Percentiles rank a stretch among this genome's conserved stretches.
Evolutionary conservation across 345 rosid species (phyloP).

Genomic region (Syzygium aqueum): DNA sequence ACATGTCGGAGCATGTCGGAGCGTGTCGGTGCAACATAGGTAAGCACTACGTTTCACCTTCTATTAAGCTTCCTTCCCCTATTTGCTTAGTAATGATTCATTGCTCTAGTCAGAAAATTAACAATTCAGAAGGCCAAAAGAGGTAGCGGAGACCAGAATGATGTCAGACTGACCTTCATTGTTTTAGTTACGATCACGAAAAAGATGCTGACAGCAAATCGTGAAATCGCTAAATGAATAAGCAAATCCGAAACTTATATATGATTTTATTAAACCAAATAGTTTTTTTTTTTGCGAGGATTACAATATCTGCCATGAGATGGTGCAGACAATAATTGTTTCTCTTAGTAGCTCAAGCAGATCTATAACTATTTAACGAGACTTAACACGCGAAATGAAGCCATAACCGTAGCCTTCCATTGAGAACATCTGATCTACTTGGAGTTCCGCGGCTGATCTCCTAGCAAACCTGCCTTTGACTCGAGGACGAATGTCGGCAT

Average conservation of each 20-base stretch:
- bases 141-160: neutral
- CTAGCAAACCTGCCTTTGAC: conserved; percentile 30
- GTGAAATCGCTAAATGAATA: neutral
- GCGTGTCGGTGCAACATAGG: too few relatives aligned
- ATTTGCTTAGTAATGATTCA: neutral
- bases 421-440: conserved; percentile 13
- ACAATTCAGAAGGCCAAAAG: neutral
- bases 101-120: neutral
- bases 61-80: neutral
- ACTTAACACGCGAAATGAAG: neutral
- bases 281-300: neutral
- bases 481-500: conserved; percentile 28
- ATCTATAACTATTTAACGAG: neutral
- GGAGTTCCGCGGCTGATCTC: conserved; percentile 10
- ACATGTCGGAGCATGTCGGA: too few relatives aligned
- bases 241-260: neutral
- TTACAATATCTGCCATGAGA: neutral
- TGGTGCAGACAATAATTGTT: neutral
- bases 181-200: neutral
- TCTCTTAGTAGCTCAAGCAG: neutral
- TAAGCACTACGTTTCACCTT: neutral
- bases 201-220: neutral
- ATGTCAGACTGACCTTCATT: neutral
- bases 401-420: conserved; percentile 8
- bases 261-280: neutral